A percentile compares a stretch with the other conserved stretches of the same genome.
These are phyloP conservation scores for Geotrichum macrosporum DNA, from an alignment of 1,139 yeast species.

Conservation along the genomic window DNA sequence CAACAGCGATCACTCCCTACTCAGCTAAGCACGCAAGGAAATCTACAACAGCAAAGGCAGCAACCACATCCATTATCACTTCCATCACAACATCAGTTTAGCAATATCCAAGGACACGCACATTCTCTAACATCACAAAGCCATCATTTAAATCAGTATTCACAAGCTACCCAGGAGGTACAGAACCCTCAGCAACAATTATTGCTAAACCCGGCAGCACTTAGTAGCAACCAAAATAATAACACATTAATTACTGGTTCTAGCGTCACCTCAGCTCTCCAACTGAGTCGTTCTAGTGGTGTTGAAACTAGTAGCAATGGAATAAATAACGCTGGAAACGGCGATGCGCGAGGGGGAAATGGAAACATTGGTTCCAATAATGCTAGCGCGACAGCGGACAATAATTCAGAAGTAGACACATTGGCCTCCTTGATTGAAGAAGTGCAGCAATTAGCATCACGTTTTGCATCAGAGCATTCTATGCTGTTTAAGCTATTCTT, in stretches of 20 bases:
- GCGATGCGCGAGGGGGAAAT: not conserved
- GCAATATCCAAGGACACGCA: not conserved
- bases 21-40: constrained; percentile 1
- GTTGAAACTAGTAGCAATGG: not conserved
- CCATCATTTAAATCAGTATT: constrained; percentile 10
- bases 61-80: constrained; percentile 8
- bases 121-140: not conserved
- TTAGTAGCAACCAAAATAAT: not conserved
- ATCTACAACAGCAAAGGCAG: constrained; percentile 8
- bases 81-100: constrained; percentile 16
- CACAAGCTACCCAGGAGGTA: not conserved
- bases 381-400: not conserved
- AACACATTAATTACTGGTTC: not conserved
- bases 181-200: constrained; percentile 6
- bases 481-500: constrained; percentile 17
- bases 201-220: not conserved
- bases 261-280: constrained; percentile 1
- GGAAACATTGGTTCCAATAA: not conserved
- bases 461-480: constrained; percentile 19
- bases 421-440: constrained; percentile 15
- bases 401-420: constrained; percentile 1
- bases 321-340: not conserved
- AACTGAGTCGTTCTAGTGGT: not conserved
- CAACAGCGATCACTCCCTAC: constrained; percentile 11
- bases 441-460: constrained; percentile 15